phyloP scores from a whole-genome alignment of 495 filamentous ascomycete species.

The Paragyromitra xinjiangensis region DNA sequence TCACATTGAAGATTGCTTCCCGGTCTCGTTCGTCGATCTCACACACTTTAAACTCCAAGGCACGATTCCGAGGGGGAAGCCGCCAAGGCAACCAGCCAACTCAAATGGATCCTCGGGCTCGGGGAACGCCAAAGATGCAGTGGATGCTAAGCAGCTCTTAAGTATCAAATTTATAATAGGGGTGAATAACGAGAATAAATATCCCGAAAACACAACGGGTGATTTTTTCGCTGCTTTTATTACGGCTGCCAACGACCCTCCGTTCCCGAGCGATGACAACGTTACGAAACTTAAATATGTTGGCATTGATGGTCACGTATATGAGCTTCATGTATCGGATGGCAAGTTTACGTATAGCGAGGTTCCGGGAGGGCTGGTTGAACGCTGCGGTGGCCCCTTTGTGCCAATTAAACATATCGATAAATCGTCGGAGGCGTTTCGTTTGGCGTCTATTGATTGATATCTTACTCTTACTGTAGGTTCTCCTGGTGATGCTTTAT shows the following conservation, averaged over 20 bases:
- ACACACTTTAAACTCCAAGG: slow-evolving; percentile 40
- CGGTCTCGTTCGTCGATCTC: slow-evolving; percentile 5
- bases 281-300: slow-evolving; percentile 32
- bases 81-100: neutral
- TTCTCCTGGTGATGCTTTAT: neutral
- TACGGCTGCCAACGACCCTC: slow-evolving; percentile 2
- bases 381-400: slow-evolving; percentile 7
- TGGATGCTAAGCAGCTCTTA: slow-evolving; percentile 12
- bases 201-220: slow-evolving; percentile 26
- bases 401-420: neutral
- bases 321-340: slow-evolving; percentile 24
- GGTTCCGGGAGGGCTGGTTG: slow-evolving; percentile 14
- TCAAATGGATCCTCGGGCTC: neutral
- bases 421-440: neutral
- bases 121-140: slow-evolving; percentile 7
- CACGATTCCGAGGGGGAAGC: slow-evolving; percentile 2
- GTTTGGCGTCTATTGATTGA: slow-evolving; percentile 8
- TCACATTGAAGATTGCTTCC: slow-evolving; percentile 15
- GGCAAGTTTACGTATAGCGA: slow-evolving; percentile 22
- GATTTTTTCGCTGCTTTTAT: slow-evolving; percentile 35
- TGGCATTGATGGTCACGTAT: slow-evolving; percentile 27
- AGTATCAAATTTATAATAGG: slow-evolving; percentile 28
- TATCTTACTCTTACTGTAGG: neutral
- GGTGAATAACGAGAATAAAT: slow-evolving; percentile 23
- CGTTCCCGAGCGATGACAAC: neutral